Conservation (phyloP, 2,329 filamentous ascomycete genomes). For the Ceratocystis variospora region DNA sequence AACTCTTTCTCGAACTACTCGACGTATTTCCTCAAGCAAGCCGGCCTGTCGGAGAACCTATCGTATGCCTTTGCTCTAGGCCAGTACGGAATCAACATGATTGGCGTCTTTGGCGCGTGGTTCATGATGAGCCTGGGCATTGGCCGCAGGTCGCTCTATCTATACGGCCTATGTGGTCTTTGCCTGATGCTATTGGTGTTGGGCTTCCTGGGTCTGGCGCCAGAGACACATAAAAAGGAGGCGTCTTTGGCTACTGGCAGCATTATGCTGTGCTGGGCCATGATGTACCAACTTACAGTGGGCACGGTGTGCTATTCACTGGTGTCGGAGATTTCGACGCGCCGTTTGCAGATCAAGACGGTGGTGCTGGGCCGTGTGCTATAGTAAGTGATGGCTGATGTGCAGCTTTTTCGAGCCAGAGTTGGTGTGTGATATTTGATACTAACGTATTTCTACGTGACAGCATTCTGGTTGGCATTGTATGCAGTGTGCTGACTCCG, state of each 20-base stretch:
- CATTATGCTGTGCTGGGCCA: slow-evolving; percentile 72
- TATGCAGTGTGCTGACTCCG: slow-evolving; percentile 69
- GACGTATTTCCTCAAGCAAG: slow-evolving; percentile 48
- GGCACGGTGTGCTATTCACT: slow-evolving; percentile 84
- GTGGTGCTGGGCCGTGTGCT: slow-evolving; percentile 72
- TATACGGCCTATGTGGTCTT: slow-evolving; percentile 60
- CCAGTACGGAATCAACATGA: slow-evolving; percentile 59
- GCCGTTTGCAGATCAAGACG: slow-evolving; percentile 79
- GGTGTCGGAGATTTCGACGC: slow-evolving; percentile 70
- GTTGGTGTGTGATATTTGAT: background rate
- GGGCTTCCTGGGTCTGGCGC: slow-evolving; percentile 68
- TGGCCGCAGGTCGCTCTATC: slow-evolving; percentile 62
- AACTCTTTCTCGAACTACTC: slow-evolving; percentile 54
- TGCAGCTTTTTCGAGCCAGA: background rate
- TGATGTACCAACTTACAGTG: slow-evolving; percentile 75
- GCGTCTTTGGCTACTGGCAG: slow-evolving; percentile 65
- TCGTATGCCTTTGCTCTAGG: slow-evolving; percentile 50
- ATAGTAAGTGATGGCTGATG: slow-evolving; percentile 37
- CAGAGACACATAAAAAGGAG: slow-evolving; percentile 41
- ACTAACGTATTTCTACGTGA: slow-evolving; percentile 14
- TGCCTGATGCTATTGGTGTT: slow-evolving; percentile 67
- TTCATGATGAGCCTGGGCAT: slow-evolving; percentile 60
- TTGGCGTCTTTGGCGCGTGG: slow-evolving; percentile 71
- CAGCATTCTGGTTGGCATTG: slow-evolving; percentile 66
- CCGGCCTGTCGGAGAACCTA: slow-evolving; percentile 38